A percentile compares a stretch with the other conserved stretches of the same genome.
These are phyloP conservation scores for Phytophthora lateralis DNA, from an alignment of 352 stramenopile species.

Conservation along the genomic window DNA sequence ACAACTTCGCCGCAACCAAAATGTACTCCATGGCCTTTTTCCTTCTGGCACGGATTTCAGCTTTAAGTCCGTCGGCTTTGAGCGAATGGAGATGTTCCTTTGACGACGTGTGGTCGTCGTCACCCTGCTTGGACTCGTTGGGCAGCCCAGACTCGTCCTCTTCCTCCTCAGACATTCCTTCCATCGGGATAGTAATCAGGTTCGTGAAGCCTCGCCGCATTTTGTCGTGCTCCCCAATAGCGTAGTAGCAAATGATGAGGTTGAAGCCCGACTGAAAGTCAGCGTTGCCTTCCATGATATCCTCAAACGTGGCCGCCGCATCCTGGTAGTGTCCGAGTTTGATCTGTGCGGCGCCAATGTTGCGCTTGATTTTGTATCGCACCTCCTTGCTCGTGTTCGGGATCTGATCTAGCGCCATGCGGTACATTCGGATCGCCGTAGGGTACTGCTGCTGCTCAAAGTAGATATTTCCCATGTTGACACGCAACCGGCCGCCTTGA, in stretches of 20 bases:
- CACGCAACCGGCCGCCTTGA: constrained; percentile 88
- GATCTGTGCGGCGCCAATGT: constrained; percentile 96
- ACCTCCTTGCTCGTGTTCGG: constrained; percentile 94
- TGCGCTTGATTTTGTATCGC: constrained; percentile 96
- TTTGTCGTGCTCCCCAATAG: constrained; percentile 94
- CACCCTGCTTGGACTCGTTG: constrained; percentile 57
- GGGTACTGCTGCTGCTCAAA: constrained; percentile 94
- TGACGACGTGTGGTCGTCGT: constrained; percentile 43
- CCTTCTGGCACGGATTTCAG: constrained; percentile 71
- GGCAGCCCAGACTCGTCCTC: constrained; percentile 76
- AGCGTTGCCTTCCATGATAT: constrained; percentile 92
- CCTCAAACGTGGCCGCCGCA: constrained; percentile 94
- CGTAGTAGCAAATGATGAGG: constrained; percentile 97
- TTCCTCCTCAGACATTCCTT: constrained; percentile 82
- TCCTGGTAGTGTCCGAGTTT: constrained; percentile 94
- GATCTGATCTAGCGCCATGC: constrained; percentile 98
- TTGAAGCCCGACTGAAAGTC: constrained; percentile 98
- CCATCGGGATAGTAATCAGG: constrained; percentile 92
- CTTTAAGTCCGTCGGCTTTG: constrained; percentile 74
- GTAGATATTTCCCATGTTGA: constrained; percentile 99
- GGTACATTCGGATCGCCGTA: constrained; percentile 97
- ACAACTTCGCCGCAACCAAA: constrained; percentile 93
- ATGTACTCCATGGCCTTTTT: constrained; percentile 92
- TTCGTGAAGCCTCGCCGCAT: constrained; percentile 94
- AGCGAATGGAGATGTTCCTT: constrained; percentile 66